A percentile compares a stretch with the other conserved stretches of the same genome.
Evolutionary conservation across 306 rosid species (phyloP).

Genomic region (Pterocarpus santalinus): DNA sequence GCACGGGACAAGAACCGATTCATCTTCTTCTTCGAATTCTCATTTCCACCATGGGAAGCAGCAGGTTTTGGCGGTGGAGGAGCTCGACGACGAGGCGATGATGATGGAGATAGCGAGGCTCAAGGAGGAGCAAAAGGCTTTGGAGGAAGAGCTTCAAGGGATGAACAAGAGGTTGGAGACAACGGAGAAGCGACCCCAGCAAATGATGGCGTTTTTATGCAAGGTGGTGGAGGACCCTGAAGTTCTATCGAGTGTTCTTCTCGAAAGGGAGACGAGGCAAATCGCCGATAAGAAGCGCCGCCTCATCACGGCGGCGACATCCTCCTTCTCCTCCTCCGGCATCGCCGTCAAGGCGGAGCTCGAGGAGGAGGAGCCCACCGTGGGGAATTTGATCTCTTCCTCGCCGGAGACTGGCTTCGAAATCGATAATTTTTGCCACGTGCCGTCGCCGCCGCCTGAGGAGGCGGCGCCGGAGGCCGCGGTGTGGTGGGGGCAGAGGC

Average conservation of each 20-base stretch:
- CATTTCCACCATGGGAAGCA: slow-evolving; percentile 30
- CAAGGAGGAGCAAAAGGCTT: slow-evolving; percentile 72
- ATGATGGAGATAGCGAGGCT: slow-evolving; percentile 72
- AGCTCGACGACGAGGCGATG: slow-evolving; percentile 63
- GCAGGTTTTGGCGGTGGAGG: slow-evolving; percentile 37
- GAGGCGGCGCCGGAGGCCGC: neutral
- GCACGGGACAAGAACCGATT: slow-evolving; percentile 34
- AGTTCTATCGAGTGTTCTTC: slow-evolving; percentile 62
- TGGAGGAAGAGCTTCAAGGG: slow-evolving; percentile 70
- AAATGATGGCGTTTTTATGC: slow-evolving; percentile 82
- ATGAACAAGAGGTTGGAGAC: slow-evolving; percentile 81
- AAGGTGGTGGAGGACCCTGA: slow-evolving; percentile 83
- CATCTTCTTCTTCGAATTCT: neutral
- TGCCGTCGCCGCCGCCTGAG: slow-evolving; percentile 41
- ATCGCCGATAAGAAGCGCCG: slow-evolving; percentile 60
- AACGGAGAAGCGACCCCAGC: slow-evolving; percentile 81
- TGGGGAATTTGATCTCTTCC: slow-evolving; percentile 42
- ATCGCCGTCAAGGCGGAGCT: slow-evolving; percentile 59
- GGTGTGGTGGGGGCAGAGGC: slow-evolving; percentile 51
- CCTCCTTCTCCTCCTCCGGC: slow-evolving; percentile 59
- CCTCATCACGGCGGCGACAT: slow-evolving; percentile 47
- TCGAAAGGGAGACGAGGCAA: slow-evolving; percentile 48
- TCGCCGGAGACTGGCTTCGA: slow-evolving; percentile 65
- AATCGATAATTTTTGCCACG: slow-evolving; percentile 44
- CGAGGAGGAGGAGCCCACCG: slow-evolving; percentile 55